Conservation (phyloP, 257 asterid genomes). For the Rhazya stricta region DNA sequence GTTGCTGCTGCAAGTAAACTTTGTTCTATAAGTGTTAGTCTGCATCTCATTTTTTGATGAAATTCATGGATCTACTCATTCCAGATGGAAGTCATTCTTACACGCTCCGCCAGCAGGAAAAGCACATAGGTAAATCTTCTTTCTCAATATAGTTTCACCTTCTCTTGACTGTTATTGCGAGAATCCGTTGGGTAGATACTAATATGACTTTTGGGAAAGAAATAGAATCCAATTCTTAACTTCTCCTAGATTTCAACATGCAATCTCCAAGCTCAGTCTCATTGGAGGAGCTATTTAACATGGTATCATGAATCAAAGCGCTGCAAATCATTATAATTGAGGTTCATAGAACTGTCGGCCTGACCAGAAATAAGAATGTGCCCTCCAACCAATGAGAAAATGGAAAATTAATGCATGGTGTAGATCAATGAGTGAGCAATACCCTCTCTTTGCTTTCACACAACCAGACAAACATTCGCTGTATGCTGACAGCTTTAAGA, state of each 20-base stretch:
- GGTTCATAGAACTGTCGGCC: not conserved
- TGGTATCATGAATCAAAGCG: not conserved
- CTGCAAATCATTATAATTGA: not conserved
- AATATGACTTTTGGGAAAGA: not conserved
- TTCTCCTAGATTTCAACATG: not conserved
- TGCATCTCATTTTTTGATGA: slow-evolving; percentile 3
- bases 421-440: not conserved
- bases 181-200: not conserved
- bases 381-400: not conserved
- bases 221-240: not conserved
- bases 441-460: not conserved
- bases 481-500: not conserved
- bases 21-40: not conserved
- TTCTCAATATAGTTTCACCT: slow-evolving; percentile 13
- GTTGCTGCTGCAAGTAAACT: slow-evolving; percentile 6
- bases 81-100: slow-evolving; percentile 96
- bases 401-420: not conserved
- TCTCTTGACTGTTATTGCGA: slow-evolving; percentile 1
- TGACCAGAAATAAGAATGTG: not conserved
- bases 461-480: not conserved
- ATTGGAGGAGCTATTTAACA: not conserved
- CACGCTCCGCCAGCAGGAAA: slow-evolving; percentile 75
- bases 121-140: slow-evolving; percentile 68
- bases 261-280: not conserved
- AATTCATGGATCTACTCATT: slow-evolving; percentile 20